Evolutionary conservation across 2,329 filamentous ascomycete species (phyloP).

Genomic region (Aspergillus sp.): DNA sequence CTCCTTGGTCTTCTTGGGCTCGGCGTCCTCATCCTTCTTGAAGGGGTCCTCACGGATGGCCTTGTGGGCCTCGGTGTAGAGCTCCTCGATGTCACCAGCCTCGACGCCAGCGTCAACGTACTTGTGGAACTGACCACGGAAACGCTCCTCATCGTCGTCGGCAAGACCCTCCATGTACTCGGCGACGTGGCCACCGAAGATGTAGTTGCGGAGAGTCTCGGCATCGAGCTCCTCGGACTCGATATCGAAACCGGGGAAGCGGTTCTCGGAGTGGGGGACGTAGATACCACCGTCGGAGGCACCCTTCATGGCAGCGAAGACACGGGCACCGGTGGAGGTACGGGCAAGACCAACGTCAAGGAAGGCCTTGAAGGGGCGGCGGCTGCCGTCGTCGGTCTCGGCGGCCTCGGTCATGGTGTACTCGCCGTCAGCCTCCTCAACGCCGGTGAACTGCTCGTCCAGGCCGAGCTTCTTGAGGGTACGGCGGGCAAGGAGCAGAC

Average conservation of each 20-base stretch:
- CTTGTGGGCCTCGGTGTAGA: conserved; percentile 93
- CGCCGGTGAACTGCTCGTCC: conserved; percentile 88
- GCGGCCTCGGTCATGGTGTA: conserved; percentile 92
- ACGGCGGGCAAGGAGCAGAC: conserved; percentile 95
- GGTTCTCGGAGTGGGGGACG: conserved; percentile 98
- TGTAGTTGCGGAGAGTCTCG: conserved; percentile 98
- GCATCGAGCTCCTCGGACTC: conserved; percentile 97
- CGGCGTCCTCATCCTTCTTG: conserved; percentile 79
- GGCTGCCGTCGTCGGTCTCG: conserved; percentile 80
- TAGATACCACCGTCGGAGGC: conserved; percentile 96
- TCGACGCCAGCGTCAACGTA: conserved; percentile 97
- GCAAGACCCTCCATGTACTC: conserved; percentile 99
- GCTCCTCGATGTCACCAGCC: conserved; percentile 93
- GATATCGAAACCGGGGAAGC: conserved; percentile 97
- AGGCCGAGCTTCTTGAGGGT: conserved; percentile 95
- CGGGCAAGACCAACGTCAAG: conserved; percentile 96
- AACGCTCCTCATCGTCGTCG: conserved; percentile 99
- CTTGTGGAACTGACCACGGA: conserved; percentile 95
- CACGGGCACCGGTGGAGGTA: conserved; percentile 96
- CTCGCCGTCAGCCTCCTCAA: conserved; percentile 96
- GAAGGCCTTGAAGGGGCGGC: conserved; percentile 99
- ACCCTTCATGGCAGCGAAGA: conserved; percentile 99
- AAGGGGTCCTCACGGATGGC: conserved; percentile 96
- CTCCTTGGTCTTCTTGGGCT: conserved; percentile 92
- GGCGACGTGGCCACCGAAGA: conserved; percentile 95